Evolutionary conservation across 768 basidiomycete species (phyloP).

Genomic region (Pleurotus giganteus): DNA sequence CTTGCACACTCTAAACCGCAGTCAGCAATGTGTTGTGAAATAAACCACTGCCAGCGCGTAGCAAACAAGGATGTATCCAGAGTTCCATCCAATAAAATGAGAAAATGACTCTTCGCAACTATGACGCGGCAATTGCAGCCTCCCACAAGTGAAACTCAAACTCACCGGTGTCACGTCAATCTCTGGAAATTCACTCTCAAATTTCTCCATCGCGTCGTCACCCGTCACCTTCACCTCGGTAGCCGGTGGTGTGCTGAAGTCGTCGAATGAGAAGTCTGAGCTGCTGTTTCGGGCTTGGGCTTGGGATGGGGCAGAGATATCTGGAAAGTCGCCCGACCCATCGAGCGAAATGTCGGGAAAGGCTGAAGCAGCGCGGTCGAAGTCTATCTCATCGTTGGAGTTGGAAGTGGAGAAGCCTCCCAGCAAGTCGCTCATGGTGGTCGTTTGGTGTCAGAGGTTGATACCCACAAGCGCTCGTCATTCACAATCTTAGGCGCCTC

Average conservation of each 20-base stretch:
- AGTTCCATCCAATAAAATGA: no score
- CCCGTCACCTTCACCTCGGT: slow-evolving; percentile 79
- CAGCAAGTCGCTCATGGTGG: slow-evolving; percentile 43
- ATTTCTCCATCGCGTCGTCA: slow-evolving; percentile 82
- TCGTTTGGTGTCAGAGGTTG: slow-evolving; percentile 14
- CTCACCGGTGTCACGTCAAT: slow-evolving; percentile 51
- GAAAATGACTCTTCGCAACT: no score
- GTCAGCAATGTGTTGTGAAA: neutral
- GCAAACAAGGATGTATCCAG: neutral
- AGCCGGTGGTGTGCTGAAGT: slow-evolving; percentile 52
- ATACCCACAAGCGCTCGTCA: neutral
- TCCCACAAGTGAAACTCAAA: neutral
- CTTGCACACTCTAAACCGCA: neutral
- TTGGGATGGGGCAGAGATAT: slow-evolving; percentile 30
- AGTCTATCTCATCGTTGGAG: slow-evolving; percentile 63
- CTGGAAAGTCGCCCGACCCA: slow-evolving; percentile 54
- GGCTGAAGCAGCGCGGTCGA: slow-evolving; percentile 75
- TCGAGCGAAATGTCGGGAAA: slow-evolving; percentile 86
- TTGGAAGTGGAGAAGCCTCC: slow-evolving; percentile 26
- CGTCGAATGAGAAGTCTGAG: slow-evolving; percentile 62
- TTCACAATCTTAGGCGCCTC: neutral
- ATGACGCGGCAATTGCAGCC: neutral
- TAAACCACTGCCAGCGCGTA: neutral
- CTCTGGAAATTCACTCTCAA: slow-evolving; percentile 84
- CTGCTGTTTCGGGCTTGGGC: slow-evolving; percentile 28